These are phyloP conservation scores for rapeseed (Brassica napus) DNA, from an alignment of 345 rosid species.

Conservation along the genomic window Da-Ae NC_063451.1:40614501-40615000, in stretches of 20 bases:
- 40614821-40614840: background rate
- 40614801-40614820: constrained; percentile 7
- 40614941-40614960: background rate
- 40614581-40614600: background rate
- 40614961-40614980: background rate
- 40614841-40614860: constrained; percentile 1
- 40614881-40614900: background rate
- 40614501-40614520: constrained; percentile 1
- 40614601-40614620: too few relatives aligned
- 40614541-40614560: constrained; percentile 17
- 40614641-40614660: background rate
- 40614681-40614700: background rate
- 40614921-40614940: background rate
- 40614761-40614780: background rate
- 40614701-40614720: background rate
- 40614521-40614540: constrained; percentile 3
- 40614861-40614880: background rate
- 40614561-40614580: background rate
- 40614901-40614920: background rate
- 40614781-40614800: background rate
- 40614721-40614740: background rate
- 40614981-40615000: background rate
- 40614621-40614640: background rate
- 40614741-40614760: background rate
- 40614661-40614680: constrained; percentile 11